These are phyloP conservation scores for Fusarium praegraminearum DNA, from an alignment of 2,329 filamentous ascomycete genomes.

Conservation along the genomic window DNA sequence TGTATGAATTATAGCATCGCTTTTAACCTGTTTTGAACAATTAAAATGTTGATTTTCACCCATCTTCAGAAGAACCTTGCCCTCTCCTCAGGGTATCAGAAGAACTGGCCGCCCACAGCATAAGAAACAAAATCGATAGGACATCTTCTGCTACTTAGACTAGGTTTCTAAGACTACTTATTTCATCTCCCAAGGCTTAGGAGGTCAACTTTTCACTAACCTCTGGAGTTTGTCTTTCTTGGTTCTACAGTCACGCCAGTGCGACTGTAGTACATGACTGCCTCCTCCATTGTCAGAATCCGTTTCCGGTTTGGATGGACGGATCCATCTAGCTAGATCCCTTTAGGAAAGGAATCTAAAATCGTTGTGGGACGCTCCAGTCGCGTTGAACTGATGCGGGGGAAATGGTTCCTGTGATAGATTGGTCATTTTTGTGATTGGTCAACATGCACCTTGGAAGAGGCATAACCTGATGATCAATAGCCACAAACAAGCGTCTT, in stretches of 20 bases:
- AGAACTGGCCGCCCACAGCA: no score
- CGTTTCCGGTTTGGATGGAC: background rate
- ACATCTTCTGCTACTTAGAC: no score
- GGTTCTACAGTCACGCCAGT: background rate
- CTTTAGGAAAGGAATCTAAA: background rate
- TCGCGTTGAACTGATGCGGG: background rate
- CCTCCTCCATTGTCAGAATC: background rate
- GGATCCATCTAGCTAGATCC: background rate
- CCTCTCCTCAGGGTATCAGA: no score
- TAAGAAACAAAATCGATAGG: no score
- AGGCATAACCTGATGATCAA: background rate
- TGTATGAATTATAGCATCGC: no score
- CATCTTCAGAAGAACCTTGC: no score
- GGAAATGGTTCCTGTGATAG: conserved; percentile 3
- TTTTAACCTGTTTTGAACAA: background rate
- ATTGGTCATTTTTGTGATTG: background rate
- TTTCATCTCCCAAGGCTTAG: no score
- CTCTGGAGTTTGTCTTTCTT: background rate
- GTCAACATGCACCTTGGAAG: background rate
- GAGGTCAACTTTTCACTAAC: no score
- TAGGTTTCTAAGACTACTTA: no score
- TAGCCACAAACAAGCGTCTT: background rate
- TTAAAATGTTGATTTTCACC: background rate
- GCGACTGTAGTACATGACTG: background rate
- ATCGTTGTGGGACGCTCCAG: background rate